Percentiles rank a stretch among this genome's conserved stretches.
Conservation (phyloP, 2,329 filamentous ascomycete species). For the Xylariaceae sp. region DNA sequence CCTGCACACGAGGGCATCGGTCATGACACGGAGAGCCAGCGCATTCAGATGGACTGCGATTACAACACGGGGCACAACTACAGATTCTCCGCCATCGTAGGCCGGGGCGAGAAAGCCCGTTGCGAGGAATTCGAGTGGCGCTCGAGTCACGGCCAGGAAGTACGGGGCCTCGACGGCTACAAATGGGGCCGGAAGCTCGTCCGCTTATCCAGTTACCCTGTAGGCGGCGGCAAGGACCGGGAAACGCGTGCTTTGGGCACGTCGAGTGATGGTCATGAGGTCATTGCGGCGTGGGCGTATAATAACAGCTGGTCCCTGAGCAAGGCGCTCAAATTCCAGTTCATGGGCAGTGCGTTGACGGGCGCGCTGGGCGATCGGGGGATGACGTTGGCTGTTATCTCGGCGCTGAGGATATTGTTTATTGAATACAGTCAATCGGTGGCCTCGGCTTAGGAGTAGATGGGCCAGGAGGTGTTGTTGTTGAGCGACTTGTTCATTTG, state of each 20-base stretch:
- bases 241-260: slow-evolving; percentile 18
- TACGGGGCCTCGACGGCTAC: slow-evolving; percentile 31
- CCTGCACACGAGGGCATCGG: slow-evolving; percentile 26
- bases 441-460: neutral
- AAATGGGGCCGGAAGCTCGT: slow-evolving; percentile 40
- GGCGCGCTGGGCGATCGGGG: slow-evolving; percentile 40
- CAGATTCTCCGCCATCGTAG: slow-evolving; percentile 31
- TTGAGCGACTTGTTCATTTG: neutral
- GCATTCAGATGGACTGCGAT: slow-evolving; percentile 7
- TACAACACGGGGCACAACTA: slow-evolving; percentile 24
- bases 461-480: neutral
- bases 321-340: slow-evolving; percentile 38
- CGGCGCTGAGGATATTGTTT: slow-evolving; percentile 33
- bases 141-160: slow-evolving; percentile 33
- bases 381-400: slow-evolving; percentile 39
- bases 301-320: slow-evolving; percentile 30
- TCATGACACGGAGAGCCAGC: slow-evolving; percentile 10
- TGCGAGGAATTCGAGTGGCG: slow-evolving; percentile 43
- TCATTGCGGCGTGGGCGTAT: slow-evolving; percentile 38
- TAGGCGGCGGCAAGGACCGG: slow-evolving; percentile 15
- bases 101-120: slow-evolving; percentile 17
- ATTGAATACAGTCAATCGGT: slow-evolving; percentile 8
- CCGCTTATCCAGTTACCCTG: slow-evolving; percentile 28
- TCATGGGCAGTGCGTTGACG: slow-evolving; percentile 36
- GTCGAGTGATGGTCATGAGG: slow-evolving; percentile 37